A percentile compares a stretch with the other conserved stretches of the same genome.
Conservation (phyloP, 495 filamentous ascomycete genomes). For the Penicillium flavigenum region DNA sequence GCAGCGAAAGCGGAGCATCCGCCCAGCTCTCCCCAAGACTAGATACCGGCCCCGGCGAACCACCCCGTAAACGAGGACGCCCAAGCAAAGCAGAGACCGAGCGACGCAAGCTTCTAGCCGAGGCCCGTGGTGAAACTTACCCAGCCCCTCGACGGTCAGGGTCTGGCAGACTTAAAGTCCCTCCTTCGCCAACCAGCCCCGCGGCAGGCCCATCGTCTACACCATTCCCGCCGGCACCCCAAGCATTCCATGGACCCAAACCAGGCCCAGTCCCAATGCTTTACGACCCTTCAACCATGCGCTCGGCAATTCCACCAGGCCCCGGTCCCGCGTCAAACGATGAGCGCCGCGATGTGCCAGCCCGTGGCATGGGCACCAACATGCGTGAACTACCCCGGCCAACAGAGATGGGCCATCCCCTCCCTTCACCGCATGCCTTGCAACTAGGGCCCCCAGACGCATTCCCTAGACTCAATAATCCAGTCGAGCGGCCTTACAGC, state of each 20-base stretch:
- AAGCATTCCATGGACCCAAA: constrained; percentile 9
- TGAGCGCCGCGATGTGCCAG: constrained; percentile 25
- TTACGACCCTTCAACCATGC: constrained; percentile 16
- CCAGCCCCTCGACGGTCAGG: constrained; percentile 39
- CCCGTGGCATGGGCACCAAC: constrained; percentile 25
- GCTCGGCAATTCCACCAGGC: constrained; percentile 8
- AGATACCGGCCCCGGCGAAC: constrained; percentile 33
- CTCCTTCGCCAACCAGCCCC: constrained; percentile 38
- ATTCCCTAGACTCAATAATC: constrained; percentile 27
- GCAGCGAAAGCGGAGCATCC: constrained; percentile 41
- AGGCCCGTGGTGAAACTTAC: constrained; percentile 52
- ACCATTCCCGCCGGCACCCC: constrained; percentile 8
- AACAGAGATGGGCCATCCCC: constrained; percentile 32
- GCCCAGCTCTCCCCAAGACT: constrained; percentile 41
- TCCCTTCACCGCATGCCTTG: constrained; percentile 36
- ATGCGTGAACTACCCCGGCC: constrained; percentile 39
- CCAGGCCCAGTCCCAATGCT: constrained; percentile 2
- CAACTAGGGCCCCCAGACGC: constrained; percentile 35
- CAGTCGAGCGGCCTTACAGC: constrained; percentile 21
- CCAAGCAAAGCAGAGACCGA: constrained; percentile 59
- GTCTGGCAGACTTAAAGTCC: constrained; percentile 33
- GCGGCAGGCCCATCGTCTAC: constrained; percentile 9
- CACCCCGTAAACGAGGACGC: constrained; percentile 58
- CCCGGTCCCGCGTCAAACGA: constrained; percentile 11
- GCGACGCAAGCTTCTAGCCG: constrained; percentile 50